A percentile compares a stretch with the other conserved stretches of the same genome.
Evolutionary conservation across 441 rosid genomes (phyloP).

Genomic region (Euphorbia celastroides): DNA sequence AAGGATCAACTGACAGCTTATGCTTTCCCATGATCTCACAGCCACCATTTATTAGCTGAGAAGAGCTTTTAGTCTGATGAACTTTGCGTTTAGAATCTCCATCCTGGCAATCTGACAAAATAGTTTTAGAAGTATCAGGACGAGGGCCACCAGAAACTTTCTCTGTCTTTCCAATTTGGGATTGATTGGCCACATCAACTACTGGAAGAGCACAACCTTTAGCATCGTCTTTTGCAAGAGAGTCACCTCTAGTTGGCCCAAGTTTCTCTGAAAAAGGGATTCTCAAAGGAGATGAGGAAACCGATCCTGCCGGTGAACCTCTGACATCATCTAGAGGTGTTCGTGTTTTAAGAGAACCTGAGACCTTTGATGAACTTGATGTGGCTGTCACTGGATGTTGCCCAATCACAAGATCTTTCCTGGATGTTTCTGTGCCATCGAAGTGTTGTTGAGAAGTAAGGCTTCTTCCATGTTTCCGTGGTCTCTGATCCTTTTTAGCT

Average conservation of each 20-base stretch:
- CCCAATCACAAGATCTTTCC: slow-evolving; percentile 34
- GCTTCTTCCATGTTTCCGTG: slow-evolving; percentile 26
- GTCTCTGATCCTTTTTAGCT: slow-evolving; percentile 21
- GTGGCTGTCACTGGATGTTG: slow-evolving; percentile 41
- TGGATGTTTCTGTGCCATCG: slow-evolving; percentile 29
- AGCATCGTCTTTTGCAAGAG: slow-evolving; percentile 26
- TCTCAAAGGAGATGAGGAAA: slow-evolving; percentile 70
- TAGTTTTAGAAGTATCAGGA: slow-evolving; percentile 18
- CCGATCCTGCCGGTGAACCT: slow-evolving; percentile 69
- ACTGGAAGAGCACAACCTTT: slow-evolving; percentile 24
- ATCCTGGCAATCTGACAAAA: slow-evolving; percentile 12
- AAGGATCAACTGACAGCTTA: slow-evolving; percentile 9
- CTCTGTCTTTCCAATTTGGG: slow-evolving; percentile 17
- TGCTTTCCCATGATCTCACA: slow-evolving; percentile 15
- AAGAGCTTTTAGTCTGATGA: slow-evolving; percentile 20
- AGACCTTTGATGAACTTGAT: slow-evolving; percentile 69
- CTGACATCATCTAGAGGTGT: slow-evolving; percentile 39
- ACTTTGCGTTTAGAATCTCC: slow-evolving; percentile 15
- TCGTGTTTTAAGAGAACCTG: slow-evolving; percentile 43
- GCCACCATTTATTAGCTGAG: slow-evolving; percentile 18
- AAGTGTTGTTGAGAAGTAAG: slow-evolving; percentile 19
- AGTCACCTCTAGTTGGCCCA: slow-evolving; percentile 28
- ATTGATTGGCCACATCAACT: slow-evolving; percentile 19
- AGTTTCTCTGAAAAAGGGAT: slow-evolving; percentile 29
- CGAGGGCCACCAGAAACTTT: slow-evolving; percentile 21